Base-by-base conservation (phyloP, 306 rosid genomes). In the Malus sieversii region DNA sequence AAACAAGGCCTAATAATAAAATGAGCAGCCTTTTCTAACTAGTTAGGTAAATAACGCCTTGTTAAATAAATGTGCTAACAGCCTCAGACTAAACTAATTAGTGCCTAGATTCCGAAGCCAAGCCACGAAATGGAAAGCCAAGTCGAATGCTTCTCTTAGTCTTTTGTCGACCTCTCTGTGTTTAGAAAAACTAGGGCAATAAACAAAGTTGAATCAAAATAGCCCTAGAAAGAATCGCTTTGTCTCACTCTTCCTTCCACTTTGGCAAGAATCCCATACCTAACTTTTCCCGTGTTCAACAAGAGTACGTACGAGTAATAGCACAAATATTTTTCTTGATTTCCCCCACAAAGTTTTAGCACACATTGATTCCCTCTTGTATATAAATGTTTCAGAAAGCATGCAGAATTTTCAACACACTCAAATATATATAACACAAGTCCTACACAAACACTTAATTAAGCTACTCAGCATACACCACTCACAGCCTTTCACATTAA, bases 261-360 rank as follows among this genome's bases (percentile, higher is more conserved):
- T 68, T 61, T 75, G 75, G 23, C 51, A 79, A 73, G 20, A 72
- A 72, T 45, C 65, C n/a, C 51, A 72, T 40, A 73, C 51, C 32
- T 32, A 19, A 72, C 64, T 23, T 55, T 6, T 35, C 57, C 10
- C 62, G 45, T 23, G 53, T 71, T 62, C 44, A 45, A 79, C 73
- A 30, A 53, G 62, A 70, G 14, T 59, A 23, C 38, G 66, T 19
- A 20, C 19, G 44, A 63, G 40, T 5, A 38, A 69, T 38, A 33
- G 57, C 59, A 70, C 63, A 66, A 51, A 53, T 38, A 40, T 16
- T 3, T 33, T 25, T 51, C 84, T 52, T 51, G 76, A 70, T 68
- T 69, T 48, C 77, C n/a, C 80, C 77, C 59, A 60, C 23, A 62
- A 25, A 40, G 11, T 2, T 40, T 40, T 40, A 40, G 10, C 11